Conservation (phyloP, 2,329 filamentous ascomycete genomes). For the Epichloe elymi region DNA sequence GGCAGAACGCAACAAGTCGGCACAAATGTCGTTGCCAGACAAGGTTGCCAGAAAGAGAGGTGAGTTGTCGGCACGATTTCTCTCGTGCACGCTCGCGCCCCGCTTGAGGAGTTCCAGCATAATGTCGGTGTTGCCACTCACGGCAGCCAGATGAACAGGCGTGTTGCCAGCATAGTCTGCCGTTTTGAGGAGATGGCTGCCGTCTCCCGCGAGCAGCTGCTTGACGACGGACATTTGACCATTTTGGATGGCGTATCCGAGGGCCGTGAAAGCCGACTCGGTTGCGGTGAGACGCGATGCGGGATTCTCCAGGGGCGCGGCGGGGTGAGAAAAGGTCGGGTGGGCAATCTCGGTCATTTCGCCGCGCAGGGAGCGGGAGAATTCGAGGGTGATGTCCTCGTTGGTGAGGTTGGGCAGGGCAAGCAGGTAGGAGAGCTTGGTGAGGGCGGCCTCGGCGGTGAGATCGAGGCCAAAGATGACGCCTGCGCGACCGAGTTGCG, state of each 20-base stretch:
- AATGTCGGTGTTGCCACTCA: constrained; percentile 39
- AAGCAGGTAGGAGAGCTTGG: constrained; percentile 79
- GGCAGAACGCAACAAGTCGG: constrained; percentile 40
- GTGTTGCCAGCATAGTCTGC: constrained; percentile 77
- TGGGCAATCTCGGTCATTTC: constrained; percentile 69
- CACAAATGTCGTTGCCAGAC: constrained; percentile 39
- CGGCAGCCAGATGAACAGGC: constrained; percentile 43
- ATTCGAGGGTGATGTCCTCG: constrained; percentile 53
- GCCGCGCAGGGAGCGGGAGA: constrained; percentile 65
- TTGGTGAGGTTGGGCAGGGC: constrained; percentile 51
- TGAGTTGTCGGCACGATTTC: constrained; percentile 53
- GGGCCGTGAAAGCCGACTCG: constrained; percentile 58
- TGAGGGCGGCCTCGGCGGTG: constrained; percentile 81
- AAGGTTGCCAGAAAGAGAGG: constrained; percentile 51
- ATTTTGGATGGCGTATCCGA: constrained; percentile 68
- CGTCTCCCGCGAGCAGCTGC: constrained; percentile 54
- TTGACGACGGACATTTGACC: constrained; percentile 53
- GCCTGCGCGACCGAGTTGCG: constrained; percentile 66
- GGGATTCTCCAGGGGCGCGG: constrained; percentile 33
- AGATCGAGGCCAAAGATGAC: constrained; percentile 84
- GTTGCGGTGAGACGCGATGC: constrained; percentile 29
- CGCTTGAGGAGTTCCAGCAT: constrained; percentile 44
- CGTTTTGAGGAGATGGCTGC: constrained; percentile 54
- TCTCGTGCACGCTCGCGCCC: constrained; percentile 53
- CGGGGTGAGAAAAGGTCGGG: constrained; percentile 65